Conservation (phyloP, 75 land plant genomes). For the Selaginella moellendorffii region DNA sequence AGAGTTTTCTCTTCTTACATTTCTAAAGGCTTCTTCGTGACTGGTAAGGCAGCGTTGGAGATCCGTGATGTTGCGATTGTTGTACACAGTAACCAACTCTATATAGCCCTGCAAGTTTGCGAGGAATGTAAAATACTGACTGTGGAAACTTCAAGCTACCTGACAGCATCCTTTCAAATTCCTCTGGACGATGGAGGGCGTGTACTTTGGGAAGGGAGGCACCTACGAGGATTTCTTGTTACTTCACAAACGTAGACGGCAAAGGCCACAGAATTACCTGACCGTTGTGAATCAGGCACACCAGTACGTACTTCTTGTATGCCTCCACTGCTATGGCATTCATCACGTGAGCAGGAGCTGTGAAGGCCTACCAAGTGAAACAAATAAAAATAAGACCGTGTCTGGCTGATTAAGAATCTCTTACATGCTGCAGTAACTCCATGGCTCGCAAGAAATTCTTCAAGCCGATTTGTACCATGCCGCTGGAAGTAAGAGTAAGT, state of each 20-base stretch:
- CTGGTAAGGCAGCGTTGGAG: constrained; percentile 36
- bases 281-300: constrained; percentile 77
- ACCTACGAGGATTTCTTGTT: constrained; percentile 18
- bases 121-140: no score
- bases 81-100: constrained; percentile 43
- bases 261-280: no score
- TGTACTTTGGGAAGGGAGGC: constrained; percentile 76
- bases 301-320: constrained; percentile 88
- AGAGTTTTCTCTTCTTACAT: constrained; percentile 31
- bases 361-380: constrained; percentile 50
- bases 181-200: constrained; percentile 70
- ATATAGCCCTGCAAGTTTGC: constrained; percentile 57
- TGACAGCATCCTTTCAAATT: constrained; percentile 60
- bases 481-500: constrained; percentile 33
- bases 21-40: constrained; percentile 59
- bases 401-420: constrained; percentile 1
- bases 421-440: constrained; percentile 87
- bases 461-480: constrained; percentile 77
- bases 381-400: background rate
- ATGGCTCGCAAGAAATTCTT: constrained; percentile 68
- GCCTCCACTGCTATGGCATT: constrained; percentile 89
- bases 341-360: constrained; percentile 66
- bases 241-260: background rate
- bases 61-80: constrained; percentile 52
- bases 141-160: constrained; percentile 46